phyloP scores from a whole-genome alignment of 257 asterid species.

The Fraxinus quadrangulata region DNA sequence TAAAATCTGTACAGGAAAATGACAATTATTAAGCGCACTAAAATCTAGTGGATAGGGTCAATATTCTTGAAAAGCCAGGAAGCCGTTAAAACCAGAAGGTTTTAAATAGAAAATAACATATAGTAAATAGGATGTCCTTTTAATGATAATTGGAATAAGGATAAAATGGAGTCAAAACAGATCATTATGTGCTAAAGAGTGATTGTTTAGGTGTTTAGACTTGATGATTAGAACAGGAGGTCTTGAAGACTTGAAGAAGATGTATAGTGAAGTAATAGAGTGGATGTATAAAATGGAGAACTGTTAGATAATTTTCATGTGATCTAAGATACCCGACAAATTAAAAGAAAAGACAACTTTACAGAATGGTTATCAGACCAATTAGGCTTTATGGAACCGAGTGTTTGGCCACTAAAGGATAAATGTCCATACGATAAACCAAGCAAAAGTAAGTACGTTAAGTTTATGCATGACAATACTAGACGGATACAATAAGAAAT shows the following conservation, averaged over 20 bases:
- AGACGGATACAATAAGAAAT: neutral
- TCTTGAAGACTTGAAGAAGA: neutral
- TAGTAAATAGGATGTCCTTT: neutral
- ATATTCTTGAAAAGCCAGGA: neutral
- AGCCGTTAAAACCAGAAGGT: neutral
- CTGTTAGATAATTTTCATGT: neutral
- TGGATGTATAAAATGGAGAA: neutral
- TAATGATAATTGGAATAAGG: neutral
- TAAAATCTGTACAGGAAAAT: too few species aligned
- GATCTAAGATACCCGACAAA: neutral
- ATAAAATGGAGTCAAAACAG: neutral
- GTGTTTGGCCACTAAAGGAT: neutral
- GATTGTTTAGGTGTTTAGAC: neutral
- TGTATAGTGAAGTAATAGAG: neutral
- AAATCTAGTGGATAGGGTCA: too few species aligned
- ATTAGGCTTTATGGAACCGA: neutral
- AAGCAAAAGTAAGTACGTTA: neutral
- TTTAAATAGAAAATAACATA: neutral
- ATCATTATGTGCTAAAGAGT: neutral
- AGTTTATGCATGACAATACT: neutral
- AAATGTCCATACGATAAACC: neutral
- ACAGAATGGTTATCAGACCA: neutral
- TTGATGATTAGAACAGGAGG: neutral
- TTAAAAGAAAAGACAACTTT: neutral
- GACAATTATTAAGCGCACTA: too few species aligned